Conservation (phyloP, 805 yeast genomes). For the Tetrapisispora taiwanensis region DNA sequence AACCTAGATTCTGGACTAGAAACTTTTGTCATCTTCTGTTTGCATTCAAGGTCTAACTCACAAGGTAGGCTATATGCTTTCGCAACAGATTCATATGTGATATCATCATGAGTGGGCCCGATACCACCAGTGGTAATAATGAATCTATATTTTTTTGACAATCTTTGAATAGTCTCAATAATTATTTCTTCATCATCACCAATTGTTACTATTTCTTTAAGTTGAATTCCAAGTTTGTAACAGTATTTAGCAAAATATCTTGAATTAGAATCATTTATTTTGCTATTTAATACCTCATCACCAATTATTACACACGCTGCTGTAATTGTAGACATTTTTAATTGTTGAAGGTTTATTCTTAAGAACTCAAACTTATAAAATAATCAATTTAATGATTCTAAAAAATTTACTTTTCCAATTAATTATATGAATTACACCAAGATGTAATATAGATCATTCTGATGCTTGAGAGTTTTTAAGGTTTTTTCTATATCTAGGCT, state of each 20-base stretch:
- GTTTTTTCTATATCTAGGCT: too few species aligned
- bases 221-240: slow-evolving; percentile 55
- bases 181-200: slow-evolving; percentile 71
- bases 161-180: slow-evolving; percentile 36
- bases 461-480: too few species aligned
- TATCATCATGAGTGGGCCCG: slow-evolving; percentile 88
- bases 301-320: slow-evolving; percentile 48
- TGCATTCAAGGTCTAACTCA: slow-evolving; percentile 46
- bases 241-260: slow-evolving; percentile 60
- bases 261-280: slow-evolving; percentile 72
- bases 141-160: slow-evolving; percentile 47
- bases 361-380: too few species aligned
- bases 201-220: slow-evolving; percentile 57
- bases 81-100: slow-evolving; percentile 70
- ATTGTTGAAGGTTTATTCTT: too few species aligned
- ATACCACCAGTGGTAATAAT: slow-evolving; percentile 58
- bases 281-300: slow-evolving; percentile 81
- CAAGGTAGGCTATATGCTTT: slow-evolving; percentile 46
- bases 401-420: too few species aligned
- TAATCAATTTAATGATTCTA: too few species aligned
- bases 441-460: too few species aligned
- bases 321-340: slow-evolving; percentile 19
- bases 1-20: slow-evolving; percentile 30
- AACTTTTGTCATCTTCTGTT: slow-evolving; percentile 46
- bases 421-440: too few species aligned